Percentiles rank a stretch among this genome's conserved stretches.
These are phyloP conservation scores for Boechera retrofracta DNA, from an alignment of 345 rosid species.

Conservation along the genomic window DNA sequence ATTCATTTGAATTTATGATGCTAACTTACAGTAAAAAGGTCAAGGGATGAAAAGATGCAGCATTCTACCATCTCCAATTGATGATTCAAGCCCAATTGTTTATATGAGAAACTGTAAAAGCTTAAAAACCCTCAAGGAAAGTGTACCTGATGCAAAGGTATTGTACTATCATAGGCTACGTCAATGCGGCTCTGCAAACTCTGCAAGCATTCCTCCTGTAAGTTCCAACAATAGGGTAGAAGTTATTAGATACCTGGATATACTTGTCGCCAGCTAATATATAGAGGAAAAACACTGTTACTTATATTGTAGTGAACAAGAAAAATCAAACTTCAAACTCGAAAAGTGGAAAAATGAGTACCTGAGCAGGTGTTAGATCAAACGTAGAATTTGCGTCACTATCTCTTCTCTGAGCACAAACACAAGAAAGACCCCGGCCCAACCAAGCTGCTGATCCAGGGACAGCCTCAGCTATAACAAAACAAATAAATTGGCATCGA, in stretches of 20 bases:
- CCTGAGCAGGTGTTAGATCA: slow-evolving; percentile 97
- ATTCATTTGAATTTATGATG: slow-evolving; percentile 1
- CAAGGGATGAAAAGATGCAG: neutral
- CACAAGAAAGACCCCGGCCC: slow-evolving; percentile 97
- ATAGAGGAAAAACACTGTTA: neutral
- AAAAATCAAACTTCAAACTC: neutral
- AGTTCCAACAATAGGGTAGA: slow-evolving; percentile 14
- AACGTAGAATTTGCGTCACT: slow-evolving; percentile 88
- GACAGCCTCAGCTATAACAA: slow-evolving; percentile 89
- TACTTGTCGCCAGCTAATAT: neutral
- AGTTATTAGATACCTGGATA: neutral
- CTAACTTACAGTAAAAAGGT: slow-evolving; percentile 1
- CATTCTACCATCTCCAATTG: slow-evolving; percentile 13
- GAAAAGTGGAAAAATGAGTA: slow-evolving; percentile 31
- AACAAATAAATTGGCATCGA: slow-evolving; percentile 26
- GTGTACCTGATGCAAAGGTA: slow-evolving; percentile 75
- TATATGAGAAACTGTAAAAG: neutral
- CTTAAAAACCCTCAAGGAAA: slow-evolving; percentile 1
- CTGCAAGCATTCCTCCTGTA: slow-evolving; percentile 92
- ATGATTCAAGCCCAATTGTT: slow-evolving; percentile 8
- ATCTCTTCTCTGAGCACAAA: slow-evolving; percentile 96
- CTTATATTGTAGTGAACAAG: neutral
- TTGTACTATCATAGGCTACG: slow-evolving; percentile 81
- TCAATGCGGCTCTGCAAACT: slow-evolving; percentile 89
- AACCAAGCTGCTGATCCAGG: slow-evolving; percentile 99